A percentile compares a stretch with the other conserved stretches of the same genome.
Evolutionary conservation across 2,329 filamentous ascomycete species (phyloP).

Genomic region (Cordyceps cicadae): DNA sequence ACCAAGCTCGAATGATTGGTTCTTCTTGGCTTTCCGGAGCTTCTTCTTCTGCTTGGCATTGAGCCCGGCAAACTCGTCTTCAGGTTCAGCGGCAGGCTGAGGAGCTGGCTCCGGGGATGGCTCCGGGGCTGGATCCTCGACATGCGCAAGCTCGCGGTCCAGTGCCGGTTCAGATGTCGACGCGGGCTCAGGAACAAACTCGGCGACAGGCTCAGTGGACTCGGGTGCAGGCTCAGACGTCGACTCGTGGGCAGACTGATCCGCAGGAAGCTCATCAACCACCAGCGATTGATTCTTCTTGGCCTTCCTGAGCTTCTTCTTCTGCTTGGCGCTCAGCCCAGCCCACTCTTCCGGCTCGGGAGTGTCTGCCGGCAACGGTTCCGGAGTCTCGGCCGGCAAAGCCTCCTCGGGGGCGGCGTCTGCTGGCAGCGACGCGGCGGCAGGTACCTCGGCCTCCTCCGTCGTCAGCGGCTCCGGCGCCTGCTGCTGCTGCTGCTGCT

Average conservation of each 20-base stretch:
- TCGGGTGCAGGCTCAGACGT: not conserved
- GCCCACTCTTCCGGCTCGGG: conserved; percentile 6
- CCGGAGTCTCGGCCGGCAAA: too few species aligned
- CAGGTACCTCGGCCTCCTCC: not conserved
- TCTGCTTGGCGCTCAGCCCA: conserved; percentile 16
- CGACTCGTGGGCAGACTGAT: not conserved
- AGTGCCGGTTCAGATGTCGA: too few species aligned
- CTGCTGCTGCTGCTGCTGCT: conserved; percentile 7
- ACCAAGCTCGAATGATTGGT: conserved; percentile 5
- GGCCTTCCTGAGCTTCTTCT: conserved; percentile 21
- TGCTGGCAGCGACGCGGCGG: not conserved
- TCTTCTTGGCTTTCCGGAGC: conserved; percentile 18
- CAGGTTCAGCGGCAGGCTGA: too few species aligned
- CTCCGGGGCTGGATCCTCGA: too few species aligned
- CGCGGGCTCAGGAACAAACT: not conserved
- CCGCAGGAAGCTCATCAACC: not conserved
- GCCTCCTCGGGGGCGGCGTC: not conserved
- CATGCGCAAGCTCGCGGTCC: too few species aligned
- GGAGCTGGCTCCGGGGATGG: too few species aligned
- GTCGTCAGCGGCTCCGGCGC: conserved; percentile 4
- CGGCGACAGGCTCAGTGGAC: not conserved
- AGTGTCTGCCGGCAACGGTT: not conserved
- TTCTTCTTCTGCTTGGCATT: conserved; percentile 20
- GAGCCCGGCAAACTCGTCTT: not conserved
- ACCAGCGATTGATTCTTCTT: conserved; percentile 14